Percentiles rank a stretch among this genome's conserved stretches.
Conservation (phyloP, 2,329 filamentous ascomycete genomes). For the Diaporthe vexans region DNA sequence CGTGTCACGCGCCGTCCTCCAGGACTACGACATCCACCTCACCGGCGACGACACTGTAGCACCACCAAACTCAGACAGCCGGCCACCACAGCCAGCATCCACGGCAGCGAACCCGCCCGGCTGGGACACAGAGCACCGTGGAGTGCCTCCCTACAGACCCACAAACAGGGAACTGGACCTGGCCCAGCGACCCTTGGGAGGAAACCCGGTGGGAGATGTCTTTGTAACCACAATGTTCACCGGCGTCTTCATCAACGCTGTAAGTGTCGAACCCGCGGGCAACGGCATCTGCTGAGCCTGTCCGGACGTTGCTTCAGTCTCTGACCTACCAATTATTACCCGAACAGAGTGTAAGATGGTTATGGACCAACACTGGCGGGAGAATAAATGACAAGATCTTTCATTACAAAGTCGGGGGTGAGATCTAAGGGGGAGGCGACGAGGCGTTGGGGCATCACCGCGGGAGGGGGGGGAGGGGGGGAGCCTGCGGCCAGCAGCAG, state of each 20-base stretch:
- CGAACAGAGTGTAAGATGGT: conserved; percentile 43
- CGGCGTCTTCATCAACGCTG: conserved; percentile 47
- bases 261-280: conserved; percentile 41
- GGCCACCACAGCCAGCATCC: conserved; percentile 39
- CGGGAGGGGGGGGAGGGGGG: too few relatives aligned
- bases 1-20: conserved; percentile 43
- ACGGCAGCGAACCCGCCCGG: conserved; percentile 45
- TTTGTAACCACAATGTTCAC: conserved; percentile 49
- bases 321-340: background rate
- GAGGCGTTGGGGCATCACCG: background rate
- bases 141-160: conserved; percentile 48
- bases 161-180: conserved; percentile 46
- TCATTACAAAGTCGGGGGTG: conserved; percentile 46
- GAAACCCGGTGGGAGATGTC: conserved; percentile 44
- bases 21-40: conserved; percentile 50
- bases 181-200: conserved; percentile 46
- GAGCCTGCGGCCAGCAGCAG: too few relatives aligned
- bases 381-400: conserved; percentile 44
- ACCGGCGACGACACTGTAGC: conserved; percentile 41
- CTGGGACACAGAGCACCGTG: conserved; percentile 47
- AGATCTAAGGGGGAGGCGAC: conserved; percentile 40
- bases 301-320: background rate
- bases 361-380: conserved; percentile 46
- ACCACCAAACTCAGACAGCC: conserved; percentile 44
- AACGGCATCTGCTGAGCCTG: background rate